These are phyloP conservation scores for Prinsepia uniflora DNA, from an alignment of 306 rosid genomes.

Conservation along the genomic window DNA sequence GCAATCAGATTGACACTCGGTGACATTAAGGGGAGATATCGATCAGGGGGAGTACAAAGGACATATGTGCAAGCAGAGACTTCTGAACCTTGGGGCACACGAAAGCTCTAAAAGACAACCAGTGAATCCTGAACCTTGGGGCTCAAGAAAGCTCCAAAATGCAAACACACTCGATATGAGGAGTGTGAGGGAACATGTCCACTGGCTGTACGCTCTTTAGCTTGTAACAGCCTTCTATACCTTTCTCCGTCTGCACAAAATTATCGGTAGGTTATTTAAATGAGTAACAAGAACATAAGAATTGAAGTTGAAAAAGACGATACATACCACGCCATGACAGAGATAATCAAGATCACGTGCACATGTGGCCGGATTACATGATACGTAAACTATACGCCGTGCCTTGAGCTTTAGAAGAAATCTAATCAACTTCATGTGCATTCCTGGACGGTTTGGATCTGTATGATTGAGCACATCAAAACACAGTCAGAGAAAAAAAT, in stretches of 20 bases:
- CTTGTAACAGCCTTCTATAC: conserved; percentile 78
- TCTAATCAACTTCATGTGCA: conserved; percentile 95
- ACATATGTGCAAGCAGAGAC: too few relatives aligned
- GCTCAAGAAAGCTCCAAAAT: conserved; percentile 65
- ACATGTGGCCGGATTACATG: conserved; percentile 97
- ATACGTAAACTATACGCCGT: conserved; percentile 76
- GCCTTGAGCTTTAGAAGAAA: conserved; percentile 77
- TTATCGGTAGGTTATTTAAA: conserved; percentile 26
- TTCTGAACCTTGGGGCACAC: too few relatives aligned
- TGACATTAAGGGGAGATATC: too few relatives aligned
- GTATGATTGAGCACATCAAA: conserved; percentile 21
- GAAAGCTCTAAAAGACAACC: not conserved
- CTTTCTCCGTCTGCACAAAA: conserved; percentile 59
- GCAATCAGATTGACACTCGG: too few relatives aligned
- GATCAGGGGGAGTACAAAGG: too few relatives aligned
- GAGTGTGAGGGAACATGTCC: conserved; percentile 99
- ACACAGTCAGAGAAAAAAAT: conserved; percentile 1
- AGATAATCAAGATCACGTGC: conserved; percentile 93
- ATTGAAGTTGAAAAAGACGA: not conserved
- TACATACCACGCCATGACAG: conserved; percentile 89
- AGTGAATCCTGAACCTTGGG: not conserved
- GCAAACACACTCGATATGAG: conserved; percentile 92
- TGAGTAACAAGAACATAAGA: conserved; percentile 15
- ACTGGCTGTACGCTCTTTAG: conserved; percentile 75
- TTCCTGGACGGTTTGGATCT: conserved; percentile 99